Percentiles rank a stretch among this genome's conserved stretches.
Conservation (phyloP, 805 yeast genomes). For the Metschnikowia gruessii region DNA sequence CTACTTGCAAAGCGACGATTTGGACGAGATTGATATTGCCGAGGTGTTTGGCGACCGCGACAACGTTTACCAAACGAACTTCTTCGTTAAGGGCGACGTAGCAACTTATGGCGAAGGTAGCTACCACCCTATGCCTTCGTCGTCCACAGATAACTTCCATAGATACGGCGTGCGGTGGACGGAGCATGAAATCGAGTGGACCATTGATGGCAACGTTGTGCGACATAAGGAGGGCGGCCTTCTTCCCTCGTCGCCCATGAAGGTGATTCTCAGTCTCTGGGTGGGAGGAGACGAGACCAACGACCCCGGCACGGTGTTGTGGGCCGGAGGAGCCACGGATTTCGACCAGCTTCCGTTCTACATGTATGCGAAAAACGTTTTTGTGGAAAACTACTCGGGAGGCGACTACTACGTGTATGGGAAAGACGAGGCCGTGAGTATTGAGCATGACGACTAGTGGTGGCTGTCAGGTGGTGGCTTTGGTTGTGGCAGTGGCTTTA, state of each 20-base stretch:
- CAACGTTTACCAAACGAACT: conserved; percentile 34
- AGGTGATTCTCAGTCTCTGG: conserved; percentile 38
- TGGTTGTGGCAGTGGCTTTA: too few species aligned
- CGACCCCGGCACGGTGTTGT: conserved; percentile 34
- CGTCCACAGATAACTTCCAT: conserved; percentile 28
- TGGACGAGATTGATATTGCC: conserved; percentile 42
- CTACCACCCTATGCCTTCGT: conserved; percentile 25
- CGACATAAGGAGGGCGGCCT: conserved; percentile 22
- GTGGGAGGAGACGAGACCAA: conserved; percentile 40
- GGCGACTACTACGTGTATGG: conserved; percentile 33
- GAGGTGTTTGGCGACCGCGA: conserved; percentile 39
- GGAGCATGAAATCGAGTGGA: conserved; percentile 29
- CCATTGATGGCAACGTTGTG: conserved; percentile 27
- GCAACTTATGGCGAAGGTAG: conserved; percentile 35
- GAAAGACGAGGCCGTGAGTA: conserved; percentile 10
- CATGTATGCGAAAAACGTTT: conserved; percentile 28
- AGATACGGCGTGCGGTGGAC: conserved; percentile 40
- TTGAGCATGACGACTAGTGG: neutral
- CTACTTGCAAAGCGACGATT: conserved; percentile 42
- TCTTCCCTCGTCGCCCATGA: conserved; percentile 37
- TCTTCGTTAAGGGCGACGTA: conserved; percentile 39
- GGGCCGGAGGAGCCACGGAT: conserved; percentile 42
- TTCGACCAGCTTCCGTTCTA: conserved; percentile 31
- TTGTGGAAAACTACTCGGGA: conserved; percentile 27
- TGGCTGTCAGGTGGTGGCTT: too few species aligned